A percentile compares a stretch with the other conserved stretches of the same genome.
Conservation (phyloP, 1,284 basidiomycete genomes). For the Ustilago shanxiensis region DNA sequence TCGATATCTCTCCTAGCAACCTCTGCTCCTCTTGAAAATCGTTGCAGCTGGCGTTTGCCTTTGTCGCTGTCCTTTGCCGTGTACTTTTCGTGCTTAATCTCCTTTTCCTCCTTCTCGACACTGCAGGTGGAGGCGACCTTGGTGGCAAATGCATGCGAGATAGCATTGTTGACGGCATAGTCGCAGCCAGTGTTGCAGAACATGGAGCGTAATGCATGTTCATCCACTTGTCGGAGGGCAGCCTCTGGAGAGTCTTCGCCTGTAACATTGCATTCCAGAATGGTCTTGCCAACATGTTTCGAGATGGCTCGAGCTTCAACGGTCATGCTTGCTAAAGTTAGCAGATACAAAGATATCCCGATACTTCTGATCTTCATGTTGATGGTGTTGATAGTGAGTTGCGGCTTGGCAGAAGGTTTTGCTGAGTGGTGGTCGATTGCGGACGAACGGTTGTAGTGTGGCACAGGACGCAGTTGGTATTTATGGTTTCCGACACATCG, state of each 20-base stretch:
- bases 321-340: not conserved
- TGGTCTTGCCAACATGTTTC: not conserved
- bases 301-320: not conserved
- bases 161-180: slow-evolving; percentile 22
- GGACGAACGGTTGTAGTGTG: not conserved
- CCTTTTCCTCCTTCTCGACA: slow-evolving; percentile 28
- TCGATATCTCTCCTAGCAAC: slow-evolving; percentile 31
- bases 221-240: slow-evolving; percentile 35
- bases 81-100: slow-evolving; percentile 27
- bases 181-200: slow-evolving; percentile 41
- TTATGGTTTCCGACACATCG: not conserved
- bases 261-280: slow-evolving; percentile 25
- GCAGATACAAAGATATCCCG: not conserved
- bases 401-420: not conserved
- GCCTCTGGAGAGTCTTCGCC: slow-evolving; percentile 37
- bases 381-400: not conserved
- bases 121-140: slow-evolving; percentile 24
- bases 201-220: slow-evolving; percentile 20
- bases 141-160: slow-evolving; percentile 10
- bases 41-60: not conserved
- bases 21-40: not conserved
- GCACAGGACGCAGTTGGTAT: not conserved
- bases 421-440: not conserved
- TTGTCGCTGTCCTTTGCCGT: slow-evolving; percentile 19
- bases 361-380: slow-evolving; percentile 12